Conservation (phyloP, 83 land plant genomes). For the Thuja plicata region DNA sequence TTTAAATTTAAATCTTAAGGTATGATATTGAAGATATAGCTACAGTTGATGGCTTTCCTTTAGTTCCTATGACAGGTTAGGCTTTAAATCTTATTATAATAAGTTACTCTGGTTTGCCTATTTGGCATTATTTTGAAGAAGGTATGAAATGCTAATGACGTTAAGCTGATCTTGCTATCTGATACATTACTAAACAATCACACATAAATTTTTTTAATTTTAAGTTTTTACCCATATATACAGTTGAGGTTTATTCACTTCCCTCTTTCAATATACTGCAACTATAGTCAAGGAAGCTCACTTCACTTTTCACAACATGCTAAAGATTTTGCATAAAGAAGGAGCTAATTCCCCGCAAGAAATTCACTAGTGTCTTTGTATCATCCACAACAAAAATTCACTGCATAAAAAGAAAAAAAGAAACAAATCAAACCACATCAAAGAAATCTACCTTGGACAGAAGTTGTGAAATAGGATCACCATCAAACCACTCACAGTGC, state of each 20-base stretch:
- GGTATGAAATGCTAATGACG: not conserved
- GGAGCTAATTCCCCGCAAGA: not conserved
- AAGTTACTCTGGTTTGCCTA: too few species aligned
- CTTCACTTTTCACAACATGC: not conserved
- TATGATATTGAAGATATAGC: not conserved
- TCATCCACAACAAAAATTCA: not conserved
- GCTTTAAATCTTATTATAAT: too few species aligned
- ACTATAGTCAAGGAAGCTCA: not conserved
- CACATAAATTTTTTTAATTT: not conserved
- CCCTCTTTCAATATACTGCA: not conserved
- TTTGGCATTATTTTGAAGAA: too few species aligned
- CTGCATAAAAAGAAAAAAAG: not conserved
- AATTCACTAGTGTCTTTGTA: not conserved
- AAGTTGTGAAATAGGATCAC: constrained; percentile 52
- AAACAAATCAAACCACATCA: not conserved
- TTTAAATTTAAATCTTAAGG: not conserved
- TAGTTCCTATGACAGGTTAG: too few species aligned
- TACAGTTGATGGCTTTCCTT: too few species aligned
- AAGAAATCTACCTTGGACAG: constrained; percentile 52
- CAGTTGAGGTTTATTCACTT: not conserved
- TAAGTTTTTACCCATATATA: not conserved
- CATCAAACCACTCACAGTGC: constrained; percentile 83
- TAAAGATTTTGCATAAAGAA: not conserved
- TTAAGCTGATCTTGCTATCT: not conserved
- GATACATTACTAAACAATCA: not conserved